Evolutionary conservation across 2,329 filamentous ascomycete genomes (phyloP).

Genomic region (Meredithiella fracta): DNA sequence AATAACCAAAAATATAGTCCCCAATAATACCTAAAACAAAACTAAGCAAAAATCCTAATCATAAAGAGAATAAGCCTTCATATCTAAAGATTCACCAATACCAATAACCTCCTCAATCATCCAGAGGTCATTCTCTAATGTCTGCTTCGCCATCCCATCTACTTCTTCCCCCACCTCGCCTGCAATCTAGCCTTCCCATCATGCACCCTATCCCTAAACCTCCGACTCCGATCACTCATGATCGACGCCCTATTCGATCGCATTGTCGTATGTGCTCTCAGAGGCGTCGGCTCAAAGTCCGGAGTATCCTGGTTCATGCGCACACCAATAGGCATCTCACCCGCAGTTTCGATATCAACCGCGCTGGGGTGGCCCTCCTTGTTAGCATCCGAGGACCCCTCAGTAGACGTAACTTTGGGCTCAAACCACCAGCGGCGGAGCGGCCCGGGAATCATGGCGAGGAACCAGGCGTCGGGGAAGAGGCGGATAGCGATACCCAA

Average conservation of each 20-base stretch:
- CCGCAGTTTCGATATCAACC: not conserved
- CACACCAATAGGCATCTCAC: not conserved
- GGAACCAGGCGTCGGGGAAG: constrained; percentile 46
- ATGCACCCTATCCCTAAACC: constrained; percentile 6
- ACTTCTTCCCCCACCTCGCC: not conserved
- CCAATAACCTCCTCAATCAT: too few species aligned
- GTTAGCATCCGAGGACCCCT: not conserved
- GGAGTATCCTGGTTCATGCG: constrained; percentile 5
- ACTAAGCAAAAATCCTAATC: not conserved
- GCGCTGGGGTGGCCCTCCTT: not conserved
- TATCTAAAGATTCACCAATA: too few species aligned
- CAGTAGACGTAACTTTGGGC: not conserved
- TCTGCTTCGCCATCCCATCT: not conserved
- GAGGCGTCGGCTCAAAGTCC: constrained; percentile 8
- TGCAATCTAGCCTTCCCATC: constrained; percentile 8
- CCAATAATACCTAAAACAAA: too few species aligned
- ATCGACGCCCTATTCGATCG: constrained; percentile 12
- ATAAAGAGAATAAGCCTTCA: not conserved
- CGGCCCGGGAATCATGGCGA: constrained; percentile 10
- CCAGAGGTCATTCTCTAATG: too few species aligned
- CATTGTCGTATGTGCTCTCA: constrained; percentile 12
- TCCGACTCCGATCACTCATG: constrained; percentile 10
- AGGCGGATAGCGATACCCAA: constrained; percentile 56
- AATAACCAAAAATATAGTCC: not conserved
- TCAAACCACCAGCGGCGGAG: constrained; percentile 11